Percentiles rank a stretch among this genome's conserved stretches.
Conservation (phyloP, 2,329 filamentous ascomycete genomes). For the Tolypocladium ophioglossoides region DNA sequence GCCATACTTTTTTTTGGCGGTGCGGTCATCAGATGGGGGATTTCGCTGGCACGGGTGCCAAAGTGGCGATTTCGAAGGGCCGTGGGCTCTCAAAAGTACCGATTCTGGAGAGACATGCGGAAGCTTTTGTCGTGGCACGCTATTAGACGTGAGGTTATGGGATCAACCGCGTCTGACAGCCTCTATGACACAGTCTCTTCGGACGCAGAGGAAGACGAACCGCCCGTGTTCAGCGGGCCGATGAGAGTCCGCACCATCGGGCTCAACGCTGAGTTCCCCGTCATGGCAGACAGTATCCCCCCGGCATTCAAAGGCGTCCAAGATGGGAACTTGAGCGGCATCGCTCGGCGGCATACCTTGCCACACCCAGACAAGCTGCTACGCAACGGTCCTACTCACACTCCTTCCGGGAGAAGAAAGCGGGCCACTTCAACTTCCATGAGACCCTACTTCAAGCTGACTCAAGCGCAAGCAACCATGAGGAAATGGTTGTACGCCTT, state of each 20-base stretch:
- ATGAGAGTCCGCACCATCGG: constrained; percentile 20
- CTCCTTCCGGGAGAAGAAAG: constrained; percentile 55
- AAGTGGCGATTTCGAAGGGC: constrained; percentile 75
- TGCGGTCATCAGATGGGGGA: constrained; percentile 69
- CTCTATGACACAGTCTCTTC: constrained; percentile 20
- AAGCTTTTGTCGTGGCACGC: constrained; percentile 34
- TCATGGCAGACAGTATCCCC: constrained; percentile 7
- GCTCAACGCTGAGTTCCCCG: constrained; percentile 3
- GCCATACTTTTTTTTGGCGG: constrained; percentile 63
- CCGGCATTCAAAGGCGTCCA: constrained; percentile 10
- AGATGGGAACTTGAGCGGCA: constrained; percentile 7
- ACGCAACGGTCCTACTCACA: constrained; percentile 36
- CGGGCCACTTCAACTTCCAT: constrained; percentile 53
- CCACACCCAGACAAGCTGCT: constrained; percentile 27
- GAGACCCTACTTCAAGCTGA: constrained; percentile 70
- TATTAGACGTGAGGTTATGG: constrained; percentile 29
- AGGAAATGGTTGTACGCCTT: constrained; percentile 77
- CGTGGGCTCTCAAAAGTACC: constrained; percentile 23
- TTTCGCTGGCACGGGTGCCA: constrained; percentile 77
- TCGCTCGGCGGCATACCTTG: constrained; percentile 39
- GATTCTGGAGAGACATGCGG: constrained; percentile 26
- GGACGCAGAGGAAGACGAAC: constrained; percentile 19
- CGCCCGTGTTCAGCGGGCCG: constrained; percentile 8
- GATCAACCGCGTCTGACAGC: constrained; percentile 18
- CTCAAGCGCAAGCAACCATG: constrained; percentile 61